Conservation (phyloP, 306 rosid genomes). For the Vigna mungo region DNA sequence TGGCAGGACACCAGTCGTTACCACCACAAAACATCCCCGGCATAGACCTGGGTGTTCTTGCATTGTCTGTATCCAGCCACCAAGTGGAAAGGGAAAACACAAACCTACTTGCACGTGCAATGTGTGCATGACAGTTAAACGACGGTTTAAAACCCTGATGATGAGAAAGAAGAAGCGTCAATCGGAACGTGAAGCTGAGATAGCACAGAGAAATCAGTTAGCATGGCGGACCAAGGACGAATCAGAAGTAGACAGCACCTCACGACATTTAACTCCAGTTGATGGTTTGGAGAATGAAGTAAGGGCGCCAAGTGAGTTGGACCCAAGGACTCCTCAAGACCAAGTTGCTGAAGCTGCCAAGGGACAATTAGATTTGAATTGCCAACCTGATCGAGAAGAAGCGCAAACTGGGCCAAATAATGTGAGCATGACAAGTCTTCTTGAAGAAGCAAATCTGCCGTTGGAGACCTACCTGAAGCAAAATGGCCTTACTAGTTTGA, state of each 20-base stretch:
- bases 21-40: constrained; percentile 95
- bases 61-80: constrained; percentile 99
- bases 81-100: constrained; percentile 99
- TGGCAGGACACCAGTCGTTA: constrained; percentile 70
- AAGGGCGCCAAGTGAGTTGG: constrained; percentile 67
- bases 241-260: constrained; percentile 75
- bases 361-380: constrained; percentile 83
- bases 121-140: constrained; percentile 96
- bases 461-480: constrained; percentile 80
- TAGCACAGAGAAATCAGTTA: constrained; percentile 78
- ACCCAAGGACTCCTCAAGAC: constrained; percentile 67
- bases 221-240: constrained; percentile 73
- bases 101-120: constrained; percentile 94
- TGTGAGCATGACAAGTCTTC: constrained; percentile 80
- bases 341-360: constrained; percentile 66
- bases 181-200: constrained; percentile 97
- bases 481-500: constrained; percentile 89
- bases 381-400: constrained; percentile 79
- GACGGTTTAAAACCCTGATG: constrained; percentile 95
- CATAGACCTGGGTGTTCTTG: constrained; percentile 99
- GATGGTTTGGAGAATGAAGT: constrained; percentile 72
- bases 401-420: constrained; percentile 55
- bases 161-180: constrained; percentile 96
- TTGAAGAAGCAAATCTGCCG: constrained; percentile 87
- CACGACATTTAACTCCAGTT: constrained; percentile 66